Conservation (phyloP, 257 asterid species). For the Cordia subcordata region DNA sequence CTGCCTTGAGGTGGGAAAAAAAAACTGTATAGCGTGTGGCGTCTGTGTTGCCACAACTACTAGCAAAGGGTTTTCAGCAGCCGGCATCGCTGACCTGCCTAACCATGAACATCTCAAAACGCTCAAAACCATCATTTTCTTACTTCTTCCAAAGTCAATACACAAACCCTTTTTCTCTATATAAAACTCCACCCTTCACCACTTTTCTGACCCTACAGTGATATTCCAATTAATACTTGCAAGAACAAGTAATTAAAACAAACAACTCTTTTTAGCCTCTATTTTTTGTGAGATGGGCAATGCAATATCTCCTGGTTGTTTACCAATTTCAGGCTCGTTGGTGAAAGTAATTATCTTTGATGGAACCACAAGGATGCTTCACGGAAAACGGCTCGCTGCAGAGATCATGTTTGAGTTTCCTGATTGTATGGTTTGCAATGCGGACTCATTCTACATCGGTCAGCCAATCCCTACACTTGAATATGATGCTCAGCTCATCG, state of each 20-base stretch:
- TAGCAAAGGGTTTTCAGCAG: background rate
- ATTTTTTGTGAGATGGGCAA: constrained; percentile 33
- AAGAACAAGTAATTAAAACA: no score
- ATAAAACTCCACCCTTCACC: no score
- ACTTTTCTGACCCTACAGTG: no score
- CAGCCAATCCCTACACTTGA: constrained; percentile 54
- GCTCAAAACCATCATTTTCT: background rate
- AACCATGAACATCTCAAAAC: background rate
- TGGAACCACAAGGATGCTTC: constrained; percentile 41
- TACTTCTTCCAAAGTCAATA: background rate
- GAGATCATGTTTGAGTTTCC: constrained; percentile 83
- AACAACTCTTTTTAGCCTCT: no score
- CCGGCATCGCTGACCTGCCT: constrained; percentile 4
- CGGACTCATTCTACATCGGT: constrained; percentile 77
- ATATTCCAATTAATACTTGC: no score
- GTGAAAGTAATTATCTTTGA: constrained; percentile 38
- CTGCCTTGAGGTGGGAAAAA: no score
- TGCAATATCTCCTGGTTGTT: constrained; percentile 28
- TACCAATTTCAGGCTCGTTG: constrained; percentile 16
- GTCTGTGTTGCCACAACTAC: background rate
- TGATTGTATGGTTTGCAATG: constrained; percentile 59
- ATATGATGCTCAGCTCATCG: constrained; percentile 42
- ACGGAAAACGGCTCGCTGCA: constrained; percentile 47
- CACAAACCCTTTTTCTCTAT: background rate
- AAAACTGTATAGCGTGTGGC: no score